Base-by-base conservation (phyloP, 352 stramenopile genomes). In the Globisporangium emineosum region DNA sequence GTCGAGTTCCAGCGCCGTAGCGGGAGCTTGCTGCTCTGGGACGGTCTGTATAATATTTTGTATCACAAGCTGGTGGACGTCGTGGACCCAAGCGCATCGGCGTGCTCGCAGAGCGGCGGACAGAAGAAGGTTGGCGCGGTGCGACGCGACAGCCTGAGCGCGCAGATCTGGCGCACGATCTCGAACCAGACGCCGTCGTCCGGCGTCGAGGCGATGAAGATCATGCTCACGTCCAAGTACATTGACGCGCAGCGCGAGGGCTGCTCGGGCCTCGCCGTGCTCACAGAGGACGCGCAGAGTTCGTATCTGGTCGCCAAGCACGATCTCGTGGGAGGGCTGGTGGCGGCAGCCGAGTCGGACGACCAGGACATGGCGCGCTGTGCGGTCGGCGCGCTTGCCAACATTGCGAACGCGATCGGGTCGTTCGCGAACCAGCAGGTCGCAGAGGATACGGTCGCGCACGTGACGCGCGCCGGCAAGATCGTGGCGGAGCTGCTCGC, bases 171-270 rank as follows among this genome's bases (percentile, higher is more conserved):
- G 83, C 73, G 74, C 30, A 83, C 81, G 32, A 68, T 89, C 25
- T 73, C 78, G 5, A 75, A 73, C 27, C 70, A 70, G 15, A 86
- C 78, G 23, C 79, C 81, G 62, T 80, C 74, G 40, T 94, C 86
- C 7, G 86, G 86, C 42, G 77, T 92, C 9, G 82, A 93, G 35
- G 83, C 83, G 23, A 91, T 94, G 80, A 90, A 91, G 68, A 90
- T 92, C 57, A 94, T 94, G 86, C 64, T 94, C 23, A 90, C 82
- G 9, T 93, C 83, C 30, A 78, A 78, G 51, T 90, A 78, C 52
- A 49, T 81, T 12, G 86, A 94, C 43, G 80, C 76, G 10, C 87
- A 91, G 69, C 79, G 80, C 3, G 86, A 94, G 77, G 86, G 81
- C 30, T 94, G 83, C 65, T 70, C 82, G 4, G 83, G 77, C 0